phyloP scores from a whole-genome alignment of 495 filamentous ascomycete genomes.

The Aspergillus sclerotioniger region DNA sequence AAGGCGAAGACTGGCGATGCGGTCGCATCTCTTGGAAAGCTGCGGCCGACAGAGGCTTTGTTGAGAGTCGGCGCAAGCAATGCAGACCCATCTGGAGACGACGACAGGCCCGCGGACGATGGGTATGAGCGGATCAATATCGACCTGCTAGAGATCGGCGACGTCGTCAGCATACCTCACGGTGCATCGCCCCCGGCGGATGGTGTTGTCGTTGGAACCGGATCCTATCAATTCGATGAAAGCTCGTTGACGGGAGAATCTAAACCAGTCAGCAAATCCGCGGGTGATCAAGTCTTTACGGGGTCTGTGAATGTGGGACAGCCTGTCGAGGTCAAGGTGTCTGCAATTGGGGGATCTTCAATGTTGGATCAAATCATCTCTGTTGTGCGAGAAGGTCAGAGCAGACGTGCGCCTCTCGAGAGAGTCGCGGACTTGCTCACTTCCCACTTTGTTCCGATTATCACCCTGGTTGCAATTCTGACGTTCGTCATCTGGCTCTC shows the following conservation, averaged over 20 bases:
- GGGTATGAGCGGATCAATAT: slow-evolving; percentile 50
- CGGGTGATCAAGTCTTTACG: slow-evolving; percentile 73
- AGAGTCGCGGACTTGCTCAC: slow-evolving; percentile 80
- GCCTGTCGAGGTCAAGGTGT: slow-evolving; percentile 67
- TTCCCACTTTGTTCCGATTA: slow-evolving; percentile 83
- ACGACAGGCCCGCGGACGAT: slow-evolving; percentile 12
- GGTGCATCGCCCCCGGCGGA: slow-evolving; percentile 86
- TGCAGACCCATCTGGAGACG: slow-evolving; percentile 1
- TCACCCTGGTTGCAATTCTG: slow-evolving; percentile 74
- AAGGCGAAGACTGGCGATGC: slow-evolving; percentile 91
- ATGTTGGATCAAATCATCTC: slow-evolving; percentile 92
- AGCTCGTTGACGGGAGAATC: slow-evolving; percentile 91
- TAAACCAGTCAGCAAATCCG: slow-evolving; percentile 64
- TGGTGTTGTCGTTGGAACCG: slow-evolving; percentile 61
- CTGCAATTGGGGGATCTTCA: slow-evolving; percentile 69
- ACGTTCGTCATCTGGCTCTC: slow-evolving; percentile 85
- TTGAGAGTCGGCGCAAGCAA: slow-evolving; percentile 46
- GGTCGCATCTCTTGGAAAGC: slow-evolving; percentile 72
- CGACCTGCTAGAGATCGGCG: slow-evolving; percentile 82
- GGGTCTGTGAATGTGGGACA: slow-evolving; percentile 83
- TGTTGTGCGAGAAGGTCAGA: slow-evolving; percentile 89
- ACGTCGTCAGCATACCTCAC: slow-evolving; percentile 71
- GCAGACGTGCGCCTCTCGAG: slow-evolving; percentile 82
- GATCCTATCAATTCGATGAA: slow-evolving; percentile 76
- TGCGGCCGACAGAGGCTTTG: slow-evolving; percentile 76